Base-by-base conservation (phyloP, 164 flowering plant species). In the Chimonanthus salicifolius region DNA sequence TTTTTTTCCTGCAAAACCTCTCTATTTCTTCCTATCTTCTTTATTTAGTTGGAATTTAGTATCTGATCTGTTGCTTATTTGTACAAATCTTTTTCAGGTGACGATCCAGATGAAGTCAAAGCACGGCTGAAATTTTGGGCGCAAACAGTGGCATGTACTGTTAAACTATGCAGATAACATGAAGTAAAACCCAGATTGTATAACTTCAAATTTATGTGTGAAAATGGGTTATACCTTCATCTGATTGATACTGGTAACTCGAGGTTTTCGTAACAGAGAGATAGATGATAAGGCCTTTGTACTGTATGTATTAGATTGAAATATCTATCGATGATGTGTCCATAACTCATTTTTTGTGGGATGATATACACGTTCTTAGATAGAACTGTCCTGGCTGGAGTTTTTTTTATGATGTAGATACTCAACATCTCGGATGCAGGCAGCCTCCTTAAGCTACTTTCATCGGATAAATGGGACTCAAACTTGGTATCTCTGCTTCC, bases 121-220 rank as follows among this genome's bases (percentile, higher is more conserved):
- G 94, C 97, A 9, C 88, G 97, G 80, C 88, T 92, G 64, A 92
- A 92, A 77, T 88, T 62, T 68, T 92, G 97, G 97, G 97, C 97
- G 9, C 94, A 92, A 73, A 87, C 97, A 0, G 94, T 92, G 76
- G 97, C 97, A 11, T 91, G 97, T 65, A 91, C 97, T 8, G 90
- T 91, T 47, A 83, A 72, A 71, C 76, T 91, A 72, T 89, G 97
- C 88, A 87, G 88, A 87, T 91, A 75, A 68, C 69, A 3, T 7
- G 6, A 46, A 47, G 47, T 2, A 47, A 5, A 47, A 33, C 33
- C 33, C 33, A 33, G 33, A 33, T 33, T 33, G 33, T 33, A 33
- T 33, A 33, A 44, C 5, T 43, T 11, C 18, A 3, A 16, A 45
- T 54, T 58, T 71, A 65, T 65, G 4, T 33, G 5, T 6, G 60